Evolutionary conservation across 2,329 filamentous ascomycete genomes (phyloP).

Genomic region (Fusarium nisikadoi): DNA sequence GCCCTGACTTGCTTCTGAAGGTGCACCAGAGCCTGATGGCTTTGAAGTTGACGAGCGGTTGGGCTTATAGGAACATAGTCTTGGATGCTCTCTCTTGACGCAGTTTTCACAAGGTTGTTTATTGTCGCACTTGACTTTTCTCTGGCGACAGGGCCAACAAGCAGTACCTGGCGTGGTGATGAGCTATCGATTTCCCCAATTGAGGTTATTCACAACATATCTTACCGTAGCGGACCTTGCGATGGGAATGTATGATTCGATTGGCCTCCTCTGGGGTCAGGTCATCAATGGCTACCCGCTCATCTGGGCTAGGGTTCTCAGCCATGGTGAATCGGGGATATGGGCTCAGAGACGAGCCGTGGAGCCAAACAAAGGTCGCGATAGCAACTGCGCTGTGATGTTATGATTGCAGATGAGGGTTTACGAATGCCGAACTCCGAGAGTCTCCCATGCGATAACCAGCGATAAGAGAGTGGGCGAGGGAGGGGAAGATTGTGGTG

Average conservation of each 20-base stretch:
- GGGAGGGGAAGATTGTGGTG: constrained; percentile 40
- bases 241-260: constrained; percentile 75
- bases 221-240: constrained; percentile 75
- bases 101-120: constrained; percentile 76
- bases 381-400: constrained; percentile 37
- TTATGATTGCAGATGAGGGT: constrained; percentile 43
- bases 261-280: constrained; percentile 73
- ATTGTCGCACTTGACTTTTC: constrained; percentile 77
- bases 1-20: constrained; percentile 39
- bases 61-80: constrained; percentile 74
- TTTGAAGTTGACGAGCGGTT: constrained; percentile 59
- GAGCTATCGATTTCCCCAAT: constrained; percentile 6
- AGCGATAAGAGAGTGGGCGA: constrained; percentile 18
- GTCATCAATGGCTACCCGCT: constrained; percentile 62
- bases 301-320: constrained; percentile 57
- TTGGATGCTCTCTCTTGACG: constrained; percentile 71
- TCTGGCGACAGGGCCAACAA: constrained; percentile 74
- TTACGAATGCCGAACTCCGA: constrained; percentile 53
- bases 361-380: constrained; percentile 42
- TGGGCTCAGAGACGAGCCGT: constrained; percentile 34
- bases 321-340: constrained; percentile 53
- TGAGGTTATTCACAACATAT: constrained; percentile 32
- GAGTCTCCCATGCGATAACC: constrained; percentile 41
- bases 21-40: constrained; percentile 46
- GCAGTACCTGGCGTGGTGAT: constrained; percentile 61